phyloP scores from a whole-genome alignment of 2,329 filamentous ascomycete species.

The Cercospora sp. region DNA sequence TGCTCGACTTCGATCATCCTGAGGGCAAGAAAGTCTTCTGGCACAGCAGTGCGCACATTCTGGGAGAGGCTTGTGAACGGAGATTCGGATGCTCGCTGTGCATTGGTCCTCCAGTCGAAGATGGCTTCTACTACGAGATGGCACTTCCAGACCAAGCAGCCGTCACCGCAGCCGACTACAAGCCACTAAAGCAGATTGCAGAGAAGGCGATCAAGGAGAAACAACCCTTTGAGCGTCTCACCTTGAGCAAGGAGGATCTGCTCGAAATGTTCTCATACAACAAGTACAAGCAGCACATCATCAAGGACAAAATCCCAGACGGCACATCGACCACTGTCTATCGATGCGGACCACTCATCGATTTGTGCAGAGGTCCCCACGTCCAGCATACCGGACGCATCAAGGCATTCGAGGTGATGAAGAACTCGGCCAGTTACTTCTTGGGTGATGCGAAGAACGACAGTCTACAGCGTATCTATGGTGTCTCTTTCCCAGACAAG shows the following conservation, averaged over 20 bases:
- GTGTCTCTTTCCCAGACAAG: slow-evolving; percentile 96
- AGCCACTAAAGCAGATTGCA: slow-evolving; percentile 78
- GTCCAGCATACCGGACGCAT: slow-evolving; percentile 91
- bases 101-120: slow-evolving; percentile 86
- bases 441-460: slow-evolving; percentile 91
- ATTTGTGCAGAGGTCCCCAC: slow-evolving; percentile 92
- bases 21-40: slow-evolving; percentile 94
- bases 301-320: slow-evolving; percentile 85
- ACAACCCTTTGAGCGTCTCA: slow-evolving; percentile 88
- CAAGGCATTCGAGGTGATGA: slow-evolving; percentile 92
- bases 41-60: slow-evolving; percentile 92
- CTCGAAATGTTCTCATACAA: slow-evolving; percentile 97
- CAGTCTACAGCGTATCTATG: slow-evolving; percentile 93
- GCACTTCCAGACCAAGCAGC: slow-evolving; percentile 69
- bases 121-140: slow-evolving; percentile 99
- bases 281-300: slow-evolving; percentile 98
- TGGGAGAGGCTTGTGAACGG: slow-evolving; percentile 91
- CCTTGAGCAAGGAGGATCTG: slow-evolving; percentile 85
- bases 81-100: slow-evolving; percentile 89
- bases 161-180: slow-evolving; percentile 77
- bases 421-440: slow-evolving; percentile 85
- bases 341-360: slow-evolving; percentile 87
- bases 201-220: slow-evolving; percentile 91
- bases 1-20: slow-evolving; percentile 75
- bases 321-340: slow-evolving; percentile 93